A percentile compares a stretch with the other conserved stretches of the same genome.
Evolutionary conservation across 2,329 filamentous ascomycete genomes (phyloP).

Genomic region (Lachnellula suecica): DNA sequence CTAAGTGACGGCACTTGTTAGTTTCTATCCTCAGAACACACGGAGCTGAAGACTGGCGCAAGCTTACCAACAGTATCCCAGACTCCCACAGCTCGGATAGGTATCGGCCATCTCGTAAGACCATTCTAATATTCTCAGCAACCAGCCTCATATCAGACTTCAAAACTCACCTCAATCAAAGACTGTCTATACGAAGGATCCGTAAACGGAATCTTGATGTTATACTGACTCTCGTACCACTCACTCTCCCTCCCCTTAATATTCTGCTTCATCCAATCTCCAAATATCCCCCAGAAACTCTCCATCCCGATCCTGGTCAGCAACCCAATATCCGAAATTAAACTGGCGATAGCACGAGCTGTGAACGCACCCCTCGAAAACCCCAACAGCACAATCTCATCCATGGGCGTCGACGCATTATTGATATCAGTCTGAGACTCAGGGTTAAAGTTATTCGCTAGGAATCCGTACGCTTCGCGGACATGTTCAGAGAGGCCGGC

Average conservation of each 20-base stretch:
- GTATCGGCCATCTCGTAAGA: constrained; percentile 25
- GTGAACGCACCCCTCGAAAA: constrained; percentile 43
- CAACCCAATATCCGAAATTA: constrained; percentile 39
- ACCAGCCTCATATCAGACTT: constrained; percentile 1
- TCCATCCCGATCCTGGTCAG: constrained; percentile 42
- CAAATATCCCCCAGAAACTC: constrained; percentile 41
- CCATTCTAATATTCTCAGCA: constrained; percentile 8
- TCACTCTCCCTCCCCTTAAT: constrained; percentile 14
- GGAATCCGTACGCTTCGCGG: constrained; percentile 47
- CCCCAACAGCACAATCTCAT: constrained; percentile 38
- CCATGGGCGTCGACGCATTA: constrained; percentile 20
- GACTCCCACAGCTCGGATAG: constrained; percentile 44
- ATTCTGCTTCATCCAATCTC: constrained; percentile 35
- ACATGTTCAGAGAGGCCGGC: constrained; percentile 51
- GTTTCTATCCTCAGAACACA: too few species aligned
- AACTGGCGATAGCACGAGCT: constrained; percentile 35
- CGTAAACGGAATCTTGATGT: constrained; percentile 16
- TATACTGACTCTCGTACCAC: constrained; percentile 20
- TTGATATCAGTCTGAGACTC: constrained; percentile 20
- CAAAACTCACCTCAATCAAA: constrained; percentile 19
- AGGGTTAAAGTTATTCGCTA: constrained; percentile 42
- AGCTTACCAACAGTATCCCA: constrained; percentile 47
- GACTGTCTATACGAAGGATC: constrained; percentile 19
- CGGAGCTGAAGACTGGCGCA: constrained; percentile 16
- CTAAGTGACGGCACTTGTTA: constrained; percentile 6